Conservation (phyloP, 495 filamentous ascomycete species). For the Tetracladium setigerum region DNA sequence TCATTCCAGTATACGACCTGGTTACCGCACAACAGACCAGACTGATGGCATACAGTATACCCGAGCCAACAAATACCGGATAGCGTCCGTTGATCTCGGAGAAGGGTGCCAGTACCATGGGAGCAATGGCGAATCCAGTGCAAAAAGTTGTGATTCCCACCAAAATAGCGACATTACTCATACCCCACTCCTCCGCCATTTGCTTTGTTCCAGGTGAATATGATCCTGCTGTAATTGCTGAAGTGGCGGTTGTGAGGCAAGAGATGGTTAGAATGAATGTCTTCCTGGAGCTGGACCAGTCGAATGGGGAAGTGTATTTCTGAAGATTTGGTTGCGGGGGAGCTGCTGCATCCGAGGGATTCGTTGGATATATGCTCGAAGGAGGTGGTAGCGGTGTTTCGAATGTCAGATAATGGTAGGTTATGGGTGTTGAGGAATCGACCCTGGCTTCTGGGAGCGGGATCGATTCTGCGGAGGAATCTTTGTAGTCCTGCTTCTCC, state of each 20-base stretch:
- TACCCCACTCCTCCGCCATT: slow-evolving; percentile 53
- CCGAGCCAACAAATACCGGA: slow-evolving; percentile 71
- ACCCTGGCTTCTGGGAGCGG: background rate
- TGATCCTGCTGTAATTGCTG: slow-evolving; percentile 76
- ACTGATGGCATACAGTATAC: slow-evolving; percentile 56
- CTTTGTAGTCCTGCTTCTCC: too few relatives aligned
- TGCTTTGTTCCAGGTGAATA: slow-evolving; percentile 61
- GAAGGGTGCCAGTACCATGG: slow-evolving; percentile 87
- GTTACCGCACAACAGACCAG: slow-evolving; percentile 76
- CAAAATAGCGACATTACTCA: slow-evolving; percentile 56
- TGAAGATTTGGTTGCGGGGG: slow-evolving; percentile 58
- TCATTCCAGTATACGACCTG: slow-evolving; percentile 59
- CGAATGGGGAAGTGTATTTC: slow-evolving; percentile 61
- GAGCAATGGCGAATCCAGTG: slow-evolving; percentile 72
- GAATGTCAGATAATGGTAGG: slow-evolving; percentile 66
- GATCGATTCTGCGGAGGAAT: too few relatives aligned
- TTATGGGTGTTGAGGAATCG: slow-evolving; percentile 32
- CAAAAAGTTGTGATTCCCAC: slow-evolving; percentile 82
- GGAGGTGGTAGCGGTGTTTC: slow-evolving; percentile 58
- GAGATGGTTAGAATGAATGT: slow-evolving; percentile 65
- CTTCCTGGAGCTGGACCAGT: slow-evolving; percentile 66
- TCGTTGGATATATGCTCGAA: slow-evolving; percentile 29
- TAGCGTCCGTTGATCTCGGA: slow-evolving; percentile 80
- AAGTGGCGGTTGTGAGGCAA: slow-evolving; percentile 66
- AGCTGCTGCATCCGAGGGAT: slow-evolving; percentile 28